Base-by-base conservation (phyloP, 768 basidiomycete genomes). In the Leccinum fibrillosum region DNA sequence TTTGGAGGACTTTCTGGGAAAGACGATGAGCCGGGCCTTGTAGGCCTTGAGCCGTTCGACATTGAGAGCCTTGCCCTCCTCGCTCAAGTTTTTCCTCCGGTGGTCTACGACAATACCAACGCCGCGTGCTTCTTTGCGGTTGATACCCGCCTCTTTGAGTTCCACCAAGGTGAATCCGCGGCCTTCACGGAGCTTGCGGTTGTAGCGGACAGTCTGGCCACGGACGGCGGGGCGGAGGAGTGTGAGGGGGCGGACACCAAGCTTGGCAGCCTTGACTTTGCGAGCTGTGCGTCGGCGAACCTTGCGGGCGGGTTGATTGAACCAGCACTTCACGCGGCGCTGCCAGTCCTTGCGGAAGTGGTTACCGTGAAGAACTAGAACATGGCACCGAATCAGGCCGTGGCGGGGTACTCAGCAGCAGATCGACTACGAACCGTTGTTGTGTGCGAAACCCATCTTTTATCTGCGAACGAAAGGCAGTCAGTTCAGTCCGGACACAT, bases 261-360 rank as follows among this genome's bases (percentile, higher is more conserved):
- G 89, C 60, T 85, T 75, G 49, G 93, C 84, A 57, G 94, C 93
- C 81, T 97, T 98, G 67, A 80, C 79, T 77, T 93, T 89, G 78
- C 97, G 92, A 47, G 94, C 93, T 49, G 81, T 86, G 74, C 97
- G 90, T 74, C 97, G 85, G 75, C 92, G 90, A 75, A 94, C 90
- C 80, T 98, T 98, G 74, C 92, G 90, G 51, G 95, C 96, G 57
- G 97, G 94, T 79, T 99, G 97, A 82, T 98, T 91, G 75, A 98
- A 98, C 95, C 95, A 94, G 72, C 93, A 96, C 77, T 89, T 89
- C 68, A 96, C 94, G 64, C 89, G 90, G 72, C 88, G 84, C 77
- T 98, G 96, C 95, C 95, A 98, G 76, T 98, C 95, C 87, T 98
- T 98, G 82, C 86, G 92, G 85, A 94, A 94, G 76, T 97, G 94